phyloP scores from a whole-genome alignment of 148 eudicot genomes.

The Diospyros lotus region DNA sequence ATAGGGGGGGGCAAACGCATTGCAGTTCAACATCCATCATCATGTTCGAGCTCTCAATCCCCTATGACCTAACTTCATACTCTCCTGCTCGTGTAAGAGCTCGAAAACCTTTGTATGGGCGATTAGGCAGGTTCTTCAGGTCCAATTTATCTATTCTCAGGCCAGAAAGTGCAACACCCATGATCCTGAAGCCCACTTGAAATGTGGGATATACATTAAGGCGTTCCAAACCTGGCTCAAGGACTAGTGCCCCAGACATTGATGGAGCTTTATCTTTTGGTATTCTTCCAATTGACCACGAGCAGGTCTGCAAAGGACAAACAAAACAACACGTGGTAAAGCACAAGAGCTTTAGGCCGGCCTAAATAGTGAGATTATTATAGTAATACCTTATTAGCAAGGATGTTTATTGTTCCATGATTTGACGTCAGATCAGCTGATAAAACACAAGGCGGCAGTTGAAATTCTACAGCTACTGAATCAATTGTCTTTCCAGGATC shows the following conservation, averaged over 20 bases:
- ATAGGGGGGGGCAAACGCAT: too few species aligned
- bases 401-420: slow-evolving; percentile 81
- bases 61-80: slow-evolving; percentile 82
- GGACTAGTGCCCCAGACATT: slow-evolving; percentile 68
- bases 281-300: slow-evolving; percentile 71
- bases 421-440: slow-evolving; percentile 81
- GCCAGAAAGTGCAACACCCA: slow-evolving; percentile 92
- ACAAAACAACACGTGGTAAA: neutral
- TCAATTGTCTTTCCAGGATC: slow-evolving; percentile 93
- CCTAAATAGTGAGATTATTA: neutral
- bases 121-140: slow-evolving; percentile 54
- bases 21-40: neutral
- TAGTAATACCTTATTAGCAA: slow-evolving; percentile 66
- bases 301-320: slow-evolving; percentile 56
- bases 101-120: slow-evolving; percentile 85
- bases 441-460: slow-evolving; percentile 60
- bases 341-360: neutral
- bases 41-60: neutral
- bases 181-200: slow-evolving; percentile 64
- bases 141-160: slow-evolving; percentile 71
- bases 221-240: slow-evolving; percentile 67
- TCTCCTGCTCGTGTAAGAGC: slow-evolving; percentile 77
- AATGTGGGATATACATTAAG: slow-evolving; percentile 81
- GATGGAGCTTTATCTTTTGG: slow-evolving; percentile 92
- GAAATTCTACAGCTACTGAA: slow-evolving; percentile 66